Base-by-base conservation (phyloP, 495 filamentous ascomycete genomes). In the Chaetomium tenue region DNA sequence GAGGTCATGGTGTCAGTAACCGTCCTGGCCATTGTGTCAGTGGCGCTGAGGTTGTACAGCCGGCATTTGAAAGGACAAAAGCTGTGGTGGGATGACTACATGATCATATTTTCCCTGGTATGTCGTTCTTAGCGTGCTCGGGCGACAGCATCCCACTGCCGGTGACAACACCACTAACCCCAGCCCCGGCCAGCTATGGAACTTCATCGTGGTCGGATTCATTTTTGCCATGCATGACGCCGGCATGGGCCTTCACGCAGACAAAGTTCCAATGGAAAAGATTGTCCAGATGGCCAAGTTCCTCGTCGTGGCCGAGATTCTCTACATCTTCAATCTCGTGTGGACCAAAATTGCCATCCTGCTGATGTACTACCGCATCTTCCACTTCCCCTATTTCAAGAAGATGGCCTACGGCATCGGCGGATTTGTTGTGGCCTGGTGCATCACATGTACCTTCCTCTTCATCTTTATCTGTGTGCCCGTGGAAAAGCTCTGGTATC, bases 361-460 rank as follows among this genome's bases (percentile, higher is more conserved):
- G 42, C 30, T 64, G 18, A 64, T 64, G 61, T 64, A 64, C 25
- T 64, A 64, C 54, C 61, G 61, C 53, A 58, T 64, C 44, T 64
- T 64, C 52, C 61, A 28, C 20, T 64, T 64, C 46, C 54, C 53
- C n/a, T 58, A 52, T 15, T 64, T 64, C 54, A 64, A 64, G 44
- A 64, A 64, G 44, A 58, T 57, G 61, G 61, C 61, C 42, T 64
- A 57, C 52, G 44, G 22, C 42, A 64, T 64, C 22, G 54, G 61
- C n/a, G 61, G 26, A 30, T 64, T 64, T 40, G 23, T 58, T 23
- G 46, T 64, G 18, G 61, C 61, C 44, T 64, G 61, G 61, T 44
- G 50, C 28, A 52, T 64, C 26, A 58, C 54, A 16, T 52, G 57
- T 18, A 64, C 54, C 8, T 58, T 64, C 26, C 26, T 64, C 3